A percentile compares a stretch with the other conserved stretches of the same genome.
phyloP scores from a whole-genome alignment of 2,329 filamentous ascomycete species.

The Magnaporthiopsis rhizophila region DNA sequence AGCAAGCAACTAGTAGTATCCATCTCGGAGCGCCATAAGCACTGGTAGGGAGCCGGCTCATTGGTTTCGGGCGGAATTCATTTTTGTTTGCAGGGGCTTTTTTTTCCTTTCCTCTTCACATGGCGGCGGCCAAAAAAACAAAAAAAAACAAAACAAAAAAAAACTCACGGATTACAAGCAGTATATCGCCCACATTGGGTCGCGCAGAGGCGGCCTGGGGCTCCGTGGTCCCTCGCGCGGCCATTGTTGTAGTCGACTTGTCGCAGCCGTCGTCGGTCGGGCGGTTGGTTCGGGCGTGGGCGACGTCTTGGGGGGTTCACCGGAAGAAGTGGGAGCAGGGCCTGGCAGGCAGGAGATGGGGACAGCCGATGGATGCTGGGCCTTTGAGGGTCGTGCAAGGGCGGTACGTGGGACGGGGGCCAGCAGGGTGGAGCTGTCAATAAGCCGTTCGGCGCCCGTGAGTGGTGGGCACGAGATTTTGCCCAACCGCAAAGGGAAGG shows the following conservation, averaged over 20 bases:
- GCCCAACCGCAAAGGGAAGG: neutral
- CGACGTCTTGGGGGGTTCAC: neutral
- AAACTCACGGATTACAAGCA: slow-evolving; percentile 66
- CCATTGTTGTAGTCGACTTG: slow-evolving; percentile 13
- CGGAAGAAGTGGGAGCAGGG: slow-evolving; percentile 3
- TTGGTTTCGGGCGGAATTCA: neutral
- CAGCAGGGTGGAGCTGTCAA: neutral
- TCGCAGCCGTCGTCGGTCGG: slow-evolving; percentile 4
- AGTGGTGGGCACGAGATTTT: neutral
- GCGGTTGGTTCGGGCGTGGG: slow-evolving; percentile 1
- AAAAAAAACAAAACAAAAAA: neutral
- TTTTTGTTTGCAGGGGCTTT: neutral
- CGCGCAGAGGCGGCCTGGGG: slow-evolving; percentile 22
- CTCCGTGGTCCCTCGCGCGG: slow-evolving; percentile 23
- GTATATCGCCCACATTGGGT: slow-evolving; percentile 57
- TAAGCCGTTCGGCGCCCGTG: neutral
- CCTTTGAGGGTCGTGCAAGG: neutral
- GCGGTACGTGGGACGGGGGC: neutral
- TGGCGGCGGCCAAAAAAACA: neutral
- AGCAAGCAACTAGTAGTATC: neutral
- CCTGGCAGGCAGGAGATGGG: slow-evolving; percentile 3
- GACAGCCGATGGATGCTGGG: neutral
- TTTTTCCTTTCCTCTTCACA: neutral
- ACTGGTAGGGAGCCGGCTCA: neutral
- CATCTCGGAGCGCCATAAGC: neutral